A percentile compares a stretch with the other conserved stretches of the same genome.
phyloP scores from a whole-genome alignment of 1,284 basidiomycete genomes.

The Kwoniella shivajii region DNA sequence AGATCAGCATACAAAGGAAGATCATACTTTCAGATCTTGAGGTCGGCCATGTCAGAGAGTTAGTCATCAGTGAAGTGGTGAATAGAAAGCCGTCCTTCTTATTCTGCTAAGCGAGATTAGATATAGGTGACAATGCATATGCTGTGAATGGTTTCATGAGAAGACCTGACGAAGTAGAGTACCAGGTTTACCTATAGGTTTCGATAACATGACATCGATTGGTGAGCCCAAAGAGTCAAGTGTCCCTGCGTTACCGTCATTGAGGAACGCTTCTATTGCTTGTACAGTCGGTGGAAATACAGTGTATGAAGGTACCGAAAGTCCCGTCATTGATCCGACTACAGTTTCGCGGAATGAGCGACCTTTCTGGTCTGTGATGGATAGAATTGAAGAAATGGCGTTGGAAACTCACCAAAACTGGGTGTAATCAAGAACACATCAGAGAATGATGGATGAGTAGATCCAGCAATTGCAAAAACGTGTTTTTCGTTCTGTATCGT shows the following conservation, averaged over 20 bases:
- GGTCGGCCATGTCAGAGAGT: constrained; percentile 80
- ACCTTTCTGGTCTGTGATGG: not conserved
- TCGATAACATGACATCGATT: not conserved
- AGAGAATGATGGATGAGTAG: constrained; percentile 41
- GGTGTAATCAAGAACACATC: constrained; percentile 41
- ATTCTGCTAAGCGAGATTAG: not conserved
- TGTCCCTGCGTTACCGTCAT: not conserved
- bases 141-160: not conserved
- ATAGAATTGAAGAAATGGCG: not conserved
- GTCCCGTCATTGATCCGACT: constrained; percentile 6
- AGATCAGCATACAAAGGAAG: constrained; percentile 79
- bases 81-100: constrained; percentile 23
- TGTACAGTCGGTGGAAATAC: not conserved
- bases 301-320: constrained; percentile 2
- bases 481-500: constrained; percentile 42
- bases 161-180: not conserved
- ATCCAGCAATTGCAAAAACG: constrained; percentile 31
- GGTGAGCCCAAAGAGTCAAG: not conserved
- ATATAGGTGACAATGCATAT: constrained; percentile 3
- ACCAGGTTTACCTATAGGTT: constrained; percentile 3
- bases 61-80: constrained; percentile 52
- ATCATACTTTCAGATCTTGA: constrained; percentile 84
- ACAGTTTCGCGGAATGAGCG: not conserved
- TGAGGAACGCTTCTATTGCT: constrained; percentile 1
- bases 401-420: constrained; percentile 4